phyloP scores from a whole-genome alignment of 2,329 filamentous ascomycete species.

The Xylariales sp. region DNA sequence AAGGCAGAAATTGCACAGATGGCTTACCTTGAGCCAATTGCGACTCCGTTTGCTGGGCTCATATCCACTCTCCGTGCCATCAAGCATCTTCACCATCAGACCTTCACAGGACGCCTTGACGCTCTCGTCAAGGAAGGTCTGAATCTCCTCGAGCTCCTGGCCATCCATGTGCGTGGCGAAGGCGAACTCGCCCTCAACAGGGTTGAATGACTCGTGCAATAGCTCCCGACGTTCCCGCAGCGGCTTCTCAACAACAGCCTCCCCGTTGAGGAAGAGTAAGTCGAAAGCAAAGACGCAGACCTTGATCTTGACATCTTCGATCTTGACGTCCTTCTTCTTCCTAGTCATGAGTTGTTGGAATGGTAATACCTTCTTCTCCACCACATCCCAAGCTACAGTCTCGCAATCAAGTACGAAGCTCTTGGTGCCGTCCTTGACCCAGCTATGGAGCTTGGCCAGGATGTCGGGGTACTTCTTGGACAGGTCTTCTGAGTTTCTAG shows the following conservation, averaged over 20 bases:
- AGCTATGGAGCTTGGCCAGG: slow-evolving; percentile 76
- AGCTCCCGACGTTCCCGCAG: slow-evolving; percentile 79
- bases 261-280: slow-evolving; percentile 86
- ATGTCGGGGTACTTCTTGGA: slow-evolving; percentile 98
- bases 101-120: slow-evolving; percentile 96
- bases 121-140: slow-evolving; percentile 85
- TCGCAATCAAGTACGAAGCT: slow-evolving; percentile 99
- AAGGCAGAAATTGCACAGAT: neutral
- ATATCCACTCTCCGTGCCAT: slow-evolving; percentile 87
- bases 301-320: slow-evolving; percentile 92
- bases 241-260: slow-evolving; percentile 80
- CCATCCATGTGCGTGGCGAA: slow-evolving; percentile 86
- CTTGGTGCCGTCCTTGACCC: slow-evolving; percentile 85
- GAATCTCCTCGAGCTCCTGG: slow-evolving; percentile 88
- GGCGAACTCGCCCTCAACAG: slow-evolving; percentile 82
- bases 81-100: slow-evolving; percentile 99
- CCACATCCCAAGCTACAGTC: slow-evolving; percentile 93
- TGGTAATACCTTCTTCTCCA: slow-evolving; percentile 89
- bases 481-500: slow-evolving; percentile 91
- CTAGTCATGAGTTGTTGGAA: slow-evolving; percentile 98
- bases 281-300: slow-evolving; percentile 98
- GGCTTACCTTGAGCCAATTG: slow-evolving; percentile 88
- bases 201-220: slow-evolving; percentile 66
- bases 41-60: slow-evolving; percentile 93
- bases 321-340: slow-evolving; percentile 94